Base-by-base conservation (phyloP, 208 protist genomes). In the Leptomonas seymouri region DNA sequence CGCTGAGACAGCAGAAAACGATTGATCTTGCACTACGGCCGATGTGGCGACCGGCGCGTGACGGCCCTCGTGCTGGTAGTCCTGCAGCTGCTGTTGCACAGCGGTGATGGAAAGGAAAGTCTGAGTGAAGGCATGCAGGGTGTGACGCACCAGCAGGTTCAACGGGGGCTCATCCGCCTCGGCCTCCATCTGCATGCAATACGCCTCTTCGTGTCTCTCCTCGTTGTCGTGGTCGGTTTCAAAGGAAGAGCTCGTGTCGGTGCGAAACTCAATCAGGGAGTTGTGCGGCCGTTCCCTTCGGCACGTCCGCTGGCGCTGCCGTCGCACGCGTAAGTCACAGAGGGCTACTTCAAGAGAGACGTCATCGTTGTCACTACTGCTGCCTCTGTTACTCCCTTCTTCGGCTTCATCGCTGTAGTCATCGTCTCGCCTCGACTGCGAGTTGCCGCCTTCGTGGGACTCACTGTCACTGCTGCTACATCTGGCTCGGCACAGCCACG, bases 81-180 rank as follows among this genome's bases (percentile, higher is more conserved):
- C 60, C 53, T 81, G 70, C 49, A 82, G 65, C 62, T 80, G 77
- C 45, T 79, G 76, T 51, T 86, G 76, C 50, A 80, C 56, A 20
- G 71, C 58, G 8, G 77, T 82, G 49, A 82, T 80, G 45, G 73
- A 78, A 6, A 86, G 56, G 41, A 83, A 86, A 8, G 68, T 73
- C 41, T 81, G 67, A 50, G 66, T 80, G 67, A 82, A 86, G 72
- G 76, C 71, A 34, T 67, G 72, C 20, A 78, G 69, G 39, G 66
- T 71, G 55, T 66, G 65, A 12, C 67, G 61, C 30, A 77, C 71
- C 20, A 73, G 50, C 51, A 76, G 59, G 28, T 63, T 25, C 44
- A 82, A 45, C 54, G 61, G 54, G 0, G 63, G 59, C 57, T 66
- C 59, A 5, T 61, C 51, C 42, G 44, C 66, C 46, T 71, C 72